phyloP scores from a whole-genome alignment of 2,329 filamentous ascomycete species.

The Penicillium sp. region DNA sequence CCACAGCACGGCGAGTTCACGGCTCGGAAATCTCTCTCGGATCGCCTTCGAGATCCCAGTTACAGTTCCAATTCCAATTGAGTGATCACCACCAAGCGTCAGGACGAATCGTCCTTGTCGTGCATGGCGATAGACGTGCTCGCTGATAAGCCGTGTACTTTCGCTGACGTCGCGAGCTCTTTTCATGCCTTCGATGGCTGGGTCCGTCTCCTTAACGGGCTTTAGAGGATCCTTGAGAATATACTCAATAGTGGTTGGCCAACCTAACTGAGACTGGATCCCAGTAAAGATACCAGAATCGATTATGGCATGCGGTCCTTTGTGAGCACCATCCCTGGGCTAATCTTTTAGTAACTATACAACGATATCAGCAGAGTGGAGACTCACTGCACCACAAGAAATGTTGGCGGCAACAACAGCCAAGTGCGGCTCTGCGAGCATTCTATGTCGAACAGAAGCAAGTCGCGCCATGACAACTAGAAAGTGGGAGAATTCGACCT shows the following conservation, averaged over 20 bases:
- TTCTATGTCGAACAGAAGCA: not conserved
- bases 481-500: not conserved
- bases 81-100: slow-evolving; percentile 7
- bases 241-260: not conserved
- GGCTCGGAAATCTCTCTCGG: not conserved
- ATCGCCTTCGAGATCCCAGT: slow-evolving; percentile 4
- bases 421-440: not conserved
- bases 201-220: not conserved
- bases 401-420: not conserved
- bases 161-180: not conserved
- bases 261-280: not conserved
- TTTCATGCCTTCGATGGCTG: not conserved
- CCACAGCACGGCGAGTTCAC: slow-evolving; percentile 4
- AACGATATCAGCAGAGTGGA: no score
- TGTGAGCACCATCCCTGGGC: not conserved
- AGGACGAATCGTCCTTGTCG: slow-evolving; percentile 4
- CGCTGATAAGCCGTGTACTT: not conserved
- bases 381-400: not conserved
- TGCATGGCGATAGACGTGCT: slow-evolving; percentile 1
- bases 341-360: not conserved
- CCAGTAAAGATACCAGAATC: not conserved
- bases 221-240: not conserved
- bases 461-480: not conserved
- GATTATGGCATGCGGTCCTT: not conserved
- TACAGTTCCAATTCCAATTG: slow-evolving; percentile 4